These are phyloP conservation scores for Dryas alaskensis DNA, from an alignment of 306 rosid species.

Conservation along the genomic window DNA sequence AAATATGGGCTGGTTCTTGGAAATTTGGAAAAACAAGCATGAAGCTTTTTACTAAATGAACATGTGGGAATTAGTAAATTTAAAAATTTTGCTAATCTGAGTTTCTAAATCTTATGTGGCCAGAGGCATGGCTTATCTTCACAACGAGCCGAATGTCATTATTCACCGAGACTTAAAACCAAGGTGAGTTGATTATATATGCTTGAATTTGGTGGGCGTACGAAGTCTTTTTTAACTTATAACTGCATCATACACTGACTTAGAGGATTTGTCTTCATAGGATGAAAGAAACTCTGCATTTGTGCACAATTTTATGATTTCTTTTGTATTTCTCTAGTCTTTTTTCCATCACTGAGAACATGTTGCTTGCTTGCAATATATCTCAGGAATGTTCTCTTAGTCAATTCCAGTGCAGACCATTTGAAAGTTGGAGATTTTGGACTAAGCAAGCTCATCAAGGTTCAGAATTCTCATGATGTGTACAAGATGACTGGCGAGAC, in stretches of 20 bases:
- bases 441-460: conserved; percentile 94
- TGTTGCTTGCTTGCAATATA: conserved; percentile 18
- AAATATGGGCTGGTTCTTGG: neutral
- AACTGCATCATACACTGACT: neutral
- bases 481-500: conserved; percentile 99
- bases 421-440: conserved; percentile 98
- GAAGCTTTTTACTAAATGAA: neutral
- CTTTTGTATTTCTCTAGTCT: neutral
- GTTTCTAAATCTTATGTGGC: conserved; percentile 25
- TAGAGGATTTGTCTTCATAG: neutral
- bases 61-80: conserved; percentile 15
- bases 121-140: conserved; percentile 98
- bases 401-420: conserved; percentile 94
- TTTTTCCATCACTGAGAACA: conserved; percentile 20
- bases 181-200: conserved; percentile 51
- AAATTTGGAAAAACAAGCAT: too few relatives aligned
- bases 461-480: conserved; percentile 83
- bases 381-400: conserved; percentile 92
- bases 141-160: conserved; percentile 88
- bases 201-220: conserved; percentile 20
- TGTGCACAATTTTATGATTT: conserved; percentile 2
- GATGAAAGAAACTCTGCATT: conserved; percentile 4
- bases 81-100: conserved; percentile 32
- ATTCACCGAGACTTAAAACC: conserved; percentile 93
- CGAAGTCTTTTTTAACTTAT: neutral